phyloP scores from a whole-genome alignment of 352 stramenopile genomes.

The Phytophthora parvispora region DNA sequence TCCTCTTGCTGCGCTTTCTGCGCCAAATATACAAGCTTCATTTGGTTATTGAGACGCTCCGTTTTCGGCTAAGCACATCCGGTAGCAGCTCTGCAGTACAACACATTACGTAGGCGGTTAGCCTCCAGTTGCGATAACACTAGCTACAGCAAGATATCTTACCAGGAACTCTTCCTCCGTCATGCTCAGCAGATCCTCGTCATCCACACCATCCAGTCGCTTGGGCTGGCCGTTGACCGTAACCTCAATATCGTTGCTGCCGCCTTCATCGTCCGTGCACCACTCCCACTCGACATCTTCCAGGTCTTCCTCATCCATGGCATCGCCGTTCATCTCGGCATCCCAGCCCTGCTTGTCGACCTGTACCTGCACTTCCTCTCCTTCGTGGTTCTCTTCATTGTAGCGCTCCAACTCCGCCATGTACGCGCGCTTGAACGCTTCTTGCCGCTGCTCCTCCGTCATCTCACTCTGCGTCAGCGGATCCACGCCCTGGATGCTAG shows the following conservation, averaged over 20 bases:
- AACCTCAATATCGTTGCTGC: conserved; percentile 59
- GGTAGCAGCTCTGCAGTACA: conserved; percentile 73
- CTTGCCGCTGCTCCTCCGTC: conserved; percentile 85
- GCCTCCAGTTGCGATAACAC: background rate
- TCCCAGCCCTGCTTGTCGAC: conserved; percentile 89
- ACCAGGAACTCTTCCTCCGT: conserved; percentile 90
- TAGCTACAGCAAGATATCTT: conserved; percentile 14
- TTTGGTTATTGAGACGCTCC: conserved; percentile 25
- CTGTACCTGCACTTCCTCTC: conserved; percentile 82
- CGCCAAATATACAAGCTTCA: conserved; percentile 31
- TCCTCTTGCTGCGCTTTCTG: conserved; percentile 4
- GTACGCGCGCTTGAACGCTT: conserved; percentile 87
- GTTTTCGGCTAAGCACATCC: conserved; percentile 53
- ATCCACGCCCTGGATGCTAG: conserved; percentile 60
- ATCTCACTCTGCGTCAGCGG: conserved; percentile 72
- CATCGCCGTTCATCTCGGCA: conserved; percentile 82
- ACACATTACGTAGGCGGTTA: conserved; percentile 5
- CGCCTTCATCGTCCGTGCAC: conserved; percentile 71
- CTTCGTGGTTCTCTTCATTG: conserved; percentile 86
- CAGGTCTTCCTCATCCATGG: conserved; percentile 79
- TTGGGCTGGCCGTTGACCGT: conserved; percentile 77
- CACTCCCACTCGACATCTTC: conserved; percentile 90
- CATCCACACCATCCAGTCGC: conserved; percentile 72
- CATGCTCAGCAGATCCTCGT: conserved; percentile 88
- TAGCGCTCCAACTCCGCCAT: conserved; percentile 88